Conservation (phyloP, 164 flowering plant genomes). For the Taxillus chinensis region DNA sequence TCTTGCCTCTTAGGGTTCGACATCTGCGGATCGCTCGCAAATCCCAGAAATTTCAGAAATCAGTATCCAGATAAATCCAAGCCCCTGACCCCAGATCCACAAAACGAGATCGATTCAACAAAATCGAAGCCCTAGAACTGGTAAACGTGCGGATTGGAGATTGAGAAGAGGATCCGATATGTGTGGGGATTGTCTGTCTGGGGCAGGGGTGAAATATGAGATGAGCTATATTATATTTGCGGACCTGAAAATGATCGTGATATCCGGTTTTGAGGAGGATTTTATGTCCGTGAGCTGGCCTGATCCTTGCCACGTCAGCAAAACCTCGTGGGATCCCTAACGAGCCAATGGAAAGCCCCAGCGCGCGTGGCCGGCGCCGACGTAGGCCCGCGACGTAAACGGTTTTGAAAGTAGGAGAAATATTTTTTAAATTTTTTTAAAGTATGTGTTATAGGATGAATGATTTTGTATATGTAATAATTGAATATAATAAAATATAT, state of each 20-base stretch:
- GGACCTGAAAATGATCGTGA: neutral
- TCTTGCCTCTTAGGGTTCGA: slow-evolving; percentile 21
- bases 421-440: no score
- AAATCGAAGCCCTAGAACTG: neutral
- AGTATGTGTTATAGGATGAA: no score
- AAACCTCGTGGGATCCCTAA: no score
- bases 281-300: neutral
- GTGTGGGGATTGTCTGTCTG: neutral
- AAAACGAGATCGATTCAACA: neutral
- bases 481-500: no score
- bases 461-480: no score
- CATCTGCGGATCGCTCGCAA: slow-evolving; percentile 17
- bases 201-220: neutral
- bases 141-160: neutral
- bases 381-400: no score
- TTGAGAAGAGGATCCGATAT: neutral
- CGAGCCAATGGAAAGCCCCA: no score
- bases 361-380: no score
- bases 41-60: neutral
- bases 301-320: neutral
- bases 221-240: neutral
- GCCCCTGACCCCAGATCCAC: neutral
- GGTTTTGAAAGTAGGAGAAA: no score
- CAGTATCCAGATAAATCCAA: neutral
- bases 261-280: neutral